Evolutionary conservation across 1,284 basidiomycete species (phyloP).

Genomic region (Boletus mariae): DNA sequence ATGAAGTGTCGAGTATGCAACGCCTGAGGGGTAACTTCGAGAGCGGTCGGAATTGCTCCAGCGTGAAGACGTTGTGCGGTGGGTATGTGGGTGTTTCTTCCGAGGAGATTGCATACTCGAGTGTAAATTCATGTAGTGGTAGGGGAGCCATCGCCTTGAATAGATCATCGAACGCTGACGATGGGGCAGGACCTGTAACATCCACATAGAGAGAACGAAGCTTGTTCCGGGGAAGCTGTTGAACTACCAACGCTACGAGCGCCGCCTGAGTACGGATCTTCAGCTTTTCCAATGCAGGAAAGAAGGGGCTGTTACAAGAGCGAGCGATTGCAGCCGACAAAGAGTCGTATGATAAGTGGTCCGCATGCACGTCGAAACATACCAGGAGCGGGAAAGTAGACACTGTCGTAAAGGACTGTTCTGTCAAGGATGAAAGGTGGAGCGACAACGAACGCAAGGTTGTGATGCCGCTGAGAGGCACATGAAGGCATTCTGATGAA

Average conservation of each 20-base stretch:
- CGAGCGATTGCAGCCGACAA: conserved; percentile 26
- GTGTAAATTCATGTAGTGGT: conserved; percentile 37
- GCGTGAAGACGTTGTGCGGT: conserved; percentile 13
- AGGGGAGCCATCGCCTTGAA: conserved; percentile 38
- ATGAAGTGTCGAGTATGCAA: conserved; percentile 41
- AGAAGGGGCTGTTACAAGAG: conserved; percentile 21
- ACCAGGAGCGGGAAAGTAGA: conserved; percentile 41
- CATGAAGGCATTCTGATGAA: conserved; percentile 37
- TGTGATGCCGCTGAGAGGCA: conserved; percentile 36
- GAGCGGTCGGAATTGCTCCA: conserved; percentile 23
- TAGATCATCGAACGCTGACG: conserved; percentile 37
- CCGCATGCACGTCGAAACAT: conserved; percentile 49
- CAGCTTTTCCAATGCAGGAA: conserved; percentile 43
- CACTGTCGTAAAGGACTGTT: conserved; percentile 40
- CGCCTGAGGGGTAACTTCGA: conserved; percentile 33
- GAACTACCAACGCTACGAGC: conserved; percentile 39
- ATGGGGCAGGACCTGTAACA: conserved; percentile 28
- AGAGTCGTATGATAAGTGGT: conserved; percentile 37
- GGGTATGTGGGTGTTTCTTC: conserved; percentile 11
- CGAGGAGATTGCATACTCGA: conserved; percentile 43
- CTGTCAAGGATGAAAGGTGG: conserved; percentile 42
- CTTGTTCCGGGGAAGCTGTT: conserved; percentile 29
- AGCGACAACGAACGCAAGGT: conserved; percentile 43
- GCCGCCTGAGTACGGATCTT: conserved; percentile 41
- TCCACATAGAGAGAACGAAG: conserved; percentile 43